Conservation (phyloP, 306 rosid genomes). For the Pyrus bretschneideri region DNA sequence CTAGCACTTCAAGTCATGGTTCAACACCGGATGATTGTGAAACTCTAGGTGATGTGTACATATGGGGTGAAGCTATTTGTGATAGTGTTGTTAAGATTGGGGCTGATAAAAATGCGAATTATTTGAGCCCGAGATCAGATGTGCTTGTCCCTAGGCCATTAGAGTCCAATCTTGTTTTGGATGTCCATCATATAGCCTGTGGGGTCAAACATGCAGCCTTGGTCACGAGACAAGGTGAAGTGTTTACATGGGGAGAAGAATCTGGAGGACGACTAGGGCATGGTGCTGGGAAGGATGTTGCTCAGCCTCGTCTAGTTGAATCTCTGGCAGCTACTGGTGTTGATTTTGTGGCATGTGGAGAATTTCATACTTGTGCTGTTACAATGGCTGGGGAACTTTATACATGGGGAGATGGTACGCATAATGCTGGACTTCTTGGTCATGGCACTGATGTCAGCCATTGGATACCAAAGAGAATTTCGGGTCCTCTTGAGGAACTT, state of each 20-base stretch:
- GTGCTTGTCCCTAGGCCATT: slow-evolving; percentile 85
- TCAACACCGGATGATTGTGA: slow-evolving; percentile 95
- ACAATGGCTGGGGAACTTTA: slow-evolving; percentile 85
- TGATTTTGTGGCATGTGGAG: slow-evolving; percentile 95
- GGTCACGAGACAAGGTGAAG: slow-evolving; percentile 94
- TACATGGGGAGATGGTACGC: slow-evolving; percentile 98
- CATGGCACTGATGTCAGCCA: slow-evolving; percentile 86
- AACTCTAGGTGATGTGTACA: slow-evolving; percentile 88
- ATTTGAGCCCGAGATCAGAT: slow-evolving; percentile 61
- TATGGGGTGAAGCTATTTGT: slow-evolving; percentile 91
- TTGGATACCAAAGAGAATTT: slow-evolving; percentile 90
- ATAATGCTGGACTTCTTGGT: slow-evolving; percentile 97
- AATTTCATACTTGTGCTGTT: slow-evolving; percentile 96
- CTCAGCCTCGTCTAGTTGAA: slow-evolving; percentile 83
- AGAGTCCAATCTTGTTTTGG: slow-evolving; percentile 83
- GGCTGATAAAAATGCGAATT: slow-evolving; percentile 53
- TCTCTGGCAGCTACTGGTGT: slow-evolving; percentile 58
- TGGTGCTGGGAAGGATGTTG: slow-evolving; percentile 81
- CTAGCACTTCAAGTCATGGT: slow-evolving; percentile 97
- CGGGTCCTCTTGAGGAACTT: slow-evolving; percentile 87
- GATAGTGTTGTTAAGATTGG: slow-evolving; percentile 66
- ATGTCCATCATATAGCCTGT: slow-evolving; percentile 83
- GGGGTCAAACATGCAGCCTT: slow-evolving; percentile 90
- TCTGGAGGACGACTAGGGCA: slow-evolving; percentile 99
- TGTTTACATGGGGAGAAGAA: slow-evolving; percentile 99